phyloP scores from a whole-genome alignment of 305 asterid species.

The Monarda citriodora region DNA sequence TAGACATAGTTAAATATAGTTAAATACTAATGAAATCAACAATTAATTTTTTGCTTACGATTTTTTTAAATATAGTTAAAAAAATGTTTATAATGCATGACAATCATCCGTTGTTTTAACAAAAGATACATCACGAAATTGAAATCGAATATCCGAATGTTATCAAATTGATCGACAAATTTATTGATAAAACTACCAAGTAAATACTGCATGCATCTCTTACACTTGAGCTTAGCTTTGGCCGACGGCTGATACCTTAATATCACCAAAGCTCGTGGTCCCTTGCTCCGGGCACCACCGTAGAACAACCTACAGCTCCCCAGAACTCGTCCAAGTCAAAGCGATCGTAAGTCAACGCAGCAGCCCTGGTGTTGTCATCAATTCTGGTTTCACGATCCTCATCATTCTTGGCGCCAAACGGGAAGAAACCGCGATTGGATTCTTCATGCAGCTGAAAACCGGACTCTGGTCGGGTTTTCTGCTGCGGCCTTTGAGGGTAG shows the following conservation, averaged over 20 bases:
- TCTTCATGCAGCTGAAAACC: not conserved
- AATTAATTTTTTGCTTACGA: too few relatives aligned
- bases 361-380: not conserved
- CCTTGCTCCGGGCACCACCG: not conserved
- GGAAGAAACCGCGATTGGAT: slow-evolving; percentile 9
- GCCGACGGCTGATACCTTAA: not conserved
- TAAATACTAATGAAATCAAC: too few relatives aligned
- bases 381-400: slow-evolving; percentile 2
- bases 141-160: too few relatives aligned
- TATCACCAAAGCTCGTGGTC: not conserved
- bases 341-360: not conserved
- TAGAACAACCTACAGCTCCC: not conserved
- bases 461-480: not conserved
- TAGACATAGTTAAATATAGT: too few relatives aligned
- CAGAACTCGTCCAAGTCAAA: not conserved
- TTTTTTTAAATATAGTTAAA: too few relatives aligned
- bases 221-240: too few relatives aligned
- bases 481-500: not conserved
- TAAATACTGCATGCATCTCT: too few relatives aligned
- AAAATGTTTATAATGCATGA: too few relatives aligned
- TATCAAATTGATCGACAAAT: too few relatives aligned
- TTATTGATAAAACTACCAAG: too few relatives aligned
- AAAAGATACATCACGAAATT: too few relatives aligned
- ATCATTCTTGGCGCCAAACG: not conserved
- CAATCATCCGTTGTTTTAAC: too few relatives aligned